These are phyloP conservation scores for Corynespora cassiicola DNA, from an alignment of 2,329 filamentous ascomycete genomes.

Conservation along the genomic window DNA sequence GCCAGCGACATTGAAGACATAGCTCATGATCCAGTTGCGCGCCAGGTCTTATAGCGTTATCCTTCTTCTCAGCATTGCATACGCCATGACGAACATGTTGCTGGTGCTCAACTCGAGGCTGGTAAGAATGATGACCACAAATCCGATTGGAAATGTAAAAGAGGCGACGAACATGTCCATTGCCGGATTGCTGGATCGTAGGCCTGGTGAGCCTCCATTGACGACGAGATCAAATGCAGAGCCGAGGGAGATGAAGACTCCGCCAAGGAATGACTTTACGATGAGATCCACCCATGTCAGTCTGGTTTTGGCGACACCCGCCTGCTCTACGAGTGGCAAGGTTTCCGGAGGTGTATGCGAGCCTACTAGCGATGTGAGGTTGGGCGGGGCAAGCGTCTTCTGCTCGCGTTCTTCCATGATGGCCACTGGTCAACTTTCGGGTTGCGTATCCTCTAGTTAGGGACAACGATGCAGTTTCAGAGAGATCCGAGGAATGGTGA, in stretches of 20 bases:
- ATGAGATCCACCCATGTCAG: conserved; percentile 37
- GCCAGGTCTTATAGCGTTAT: conserved; percentile 13
- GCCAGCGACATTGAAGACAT: conserved; percentile 14
- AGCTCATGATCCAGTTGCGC: conserved; percentile 17
- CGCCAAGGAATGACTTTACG: conserved; percentile 40
- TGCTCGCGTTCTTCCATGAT: conserved; percentile 10
- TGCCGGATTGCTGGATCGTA: conserved; percentile 17
- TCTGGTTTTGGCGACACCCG: conserved; percentile 21
- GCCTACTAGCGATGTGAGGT: conserved; percentile 11
- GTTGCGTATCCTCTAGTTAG: no score
- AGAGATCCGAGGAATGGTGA: no score
- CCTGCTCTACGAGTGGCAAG: conserved; percentile 12
- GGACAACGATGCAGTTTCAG: no score
- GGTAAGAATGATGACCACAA: conserved; percentile 19
- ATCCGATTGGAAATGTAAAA: conserved; percentile 17
- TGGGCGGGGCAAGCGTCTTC: conserved; percentile 10
- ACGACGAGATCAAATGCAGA: conserved; percentile 43
- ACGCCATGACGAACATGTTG: conserved; percentile 24
- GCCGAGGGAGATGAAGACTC: conserved; percentile 42
- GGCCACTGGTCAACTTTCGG: no score
- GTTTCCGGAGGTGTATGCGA: conserved; percentile 16
- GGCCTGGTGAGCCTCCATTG: conserved; percentile 32
- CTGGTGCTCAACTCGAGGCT: conserved; percentile 21
- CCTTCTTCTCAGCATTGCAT: conserved; percentile 10
- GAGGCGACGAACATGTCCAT: conserved; percentile 15